These are phyloP conservation scores for Kwoniella dejecticola DNA, from an alignment of 768 basidiomycete genomes.

Conservation along the genomic window DNA sequence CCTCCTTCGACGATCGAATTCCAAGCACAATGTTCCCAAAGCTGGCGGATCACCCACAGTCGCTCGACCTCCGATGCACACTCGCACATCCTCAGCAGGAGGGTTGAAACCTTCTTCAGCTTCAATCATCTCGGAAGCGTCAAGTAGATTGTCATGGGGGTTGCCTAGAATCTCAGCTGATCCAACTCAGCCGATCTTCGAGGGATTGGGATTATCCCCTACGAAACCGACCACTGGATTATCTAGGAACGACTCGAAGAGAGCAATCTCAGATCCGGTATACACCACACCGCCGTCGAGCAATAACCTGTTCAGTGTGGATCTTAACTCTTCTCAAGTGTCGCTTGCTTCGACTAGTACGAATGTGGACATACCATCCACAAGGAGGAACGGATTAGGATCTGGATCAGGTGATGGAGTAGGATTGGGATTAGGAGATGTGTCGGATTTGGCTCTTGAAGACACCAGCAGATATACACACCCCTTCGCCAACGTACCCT, in stretches of 20 bases:
- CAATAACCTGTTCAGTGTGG: constrained; percentile 12
- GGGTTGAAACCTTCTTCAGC: constrained; percentile 16
- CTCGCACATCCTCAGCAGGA: constrained; percentile 7
- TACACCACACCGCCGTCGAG: not conserved
- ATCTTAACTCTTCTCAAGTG: constrained; percentile 15
- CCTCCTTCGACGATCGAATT: constrained; percentile 17
- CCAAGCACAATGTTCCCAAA: constrained; percentile 10
- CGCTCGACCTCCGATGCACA: constrained; percentile 5
- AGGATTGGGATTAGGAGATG: constrained; percentile 16
- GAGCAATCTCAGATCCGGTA: not conserved
- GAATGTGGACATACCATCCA: not conserved
- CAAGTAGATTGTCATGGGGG: constrained; percentile 28
- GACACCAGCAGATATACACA: not conserved
- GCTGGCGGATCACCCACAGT: not conserved
- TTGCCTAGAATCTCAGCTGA: constrained; percentile 27
- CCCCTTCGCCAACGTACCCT: not conserved
- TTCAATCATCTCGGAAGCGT: constrained; percentile 11
- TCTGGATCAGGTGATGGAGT: constrained; percentile 2
- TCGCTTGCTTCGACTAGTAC: constrained; percentile 15
- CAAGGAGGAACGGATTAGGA: not conserved
- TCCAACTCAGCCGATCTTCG: constrained; percentile 22
- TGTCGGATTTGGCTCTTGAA: not conserved
- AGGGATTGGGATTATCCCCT: constrained; percentile 31
- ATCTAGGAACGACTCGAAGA: not conserved
- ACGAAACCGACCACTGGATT: constrained; percentile 10